Conservation (phyloP, 140 eudicot species). For the Flaveria floridana region DNA sequence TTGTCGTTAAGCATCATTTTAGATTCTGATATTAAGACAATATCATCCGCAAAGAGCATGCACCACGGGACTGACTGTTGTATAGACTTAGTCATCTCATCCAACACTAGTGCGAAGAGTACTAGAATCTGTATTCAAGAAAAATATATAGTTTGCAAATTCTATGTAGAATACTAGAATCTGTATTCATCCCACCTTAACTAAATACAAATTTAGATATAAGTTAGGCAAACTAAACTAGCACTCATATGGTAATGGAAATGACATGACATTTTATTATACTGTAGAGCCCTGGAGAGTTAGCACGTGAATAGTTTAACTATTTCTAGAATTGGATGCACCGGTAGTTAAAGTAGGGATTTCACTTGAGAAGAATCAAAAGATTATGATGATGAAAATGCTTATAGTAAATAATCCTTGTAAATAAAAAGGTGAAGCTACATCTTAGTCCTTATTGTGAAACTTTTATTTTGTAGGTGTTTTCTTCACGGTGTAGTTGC, state of each 20-base stretch:
- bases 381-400: background rate
- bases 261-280: background rate
- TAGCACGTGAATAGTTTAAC: background rate
- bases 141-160: background rate
- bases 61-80: no score
- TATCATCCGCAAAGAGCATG: no score
- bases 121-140: no score
- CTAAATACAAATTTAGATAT: background rate
- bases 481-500: background rate
- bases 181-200: background rate
- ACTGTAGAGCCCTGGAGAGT: background rate
- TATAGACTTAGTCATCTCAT: no score
- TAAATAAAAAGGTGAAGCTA: background rate
- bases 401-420: background rate
- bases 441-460: background rate
- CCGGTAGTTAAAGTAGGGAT: constrained; percentile 11
- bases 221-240: background rate
- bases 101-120: no score
- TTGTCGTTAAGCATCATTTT: no score
- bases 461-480: background rate
- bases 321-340: background rate
- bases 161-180: background rate
- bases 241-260: background rate
- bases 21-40: no score
- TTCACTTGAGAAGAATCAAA: background rate